Evolutionary conservation across 352 stramenopile species (phyloP), one percentile per base, ranked within the genome.

Genomic region (Bremia lactucae): DNA sequence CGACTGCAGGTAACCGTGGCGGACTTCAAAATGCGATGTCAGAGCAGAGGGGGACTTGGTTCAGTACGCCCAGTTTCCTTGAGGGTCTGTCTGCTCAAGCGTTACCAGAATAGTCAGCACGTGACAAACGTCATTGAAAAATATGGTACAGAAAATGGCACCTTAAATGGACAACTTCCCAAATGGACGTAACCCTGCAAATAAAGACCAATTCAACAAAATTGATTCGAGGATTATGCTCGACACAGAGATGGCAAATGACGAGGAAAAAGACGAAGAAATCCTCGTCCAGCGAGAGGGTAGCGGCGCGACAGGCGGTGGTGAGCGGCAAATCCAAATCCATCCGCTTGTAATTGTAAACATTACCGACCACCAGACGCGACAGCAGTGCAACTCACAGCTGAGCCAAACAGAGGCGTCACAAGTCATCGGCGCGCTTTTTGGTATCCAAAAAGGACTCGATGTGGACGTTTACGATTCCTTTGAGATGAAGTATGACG

Each of bases 321-420:
- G 67, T 10, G 75, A 87, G 56, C 60, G 75, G 1, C 70, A 81
- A 43, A 73, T 88, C 16, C 67, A 84, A 50, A 69, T 92, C 43
- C 79, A 92, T 35, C 79, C 79, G 46, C 72, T 97, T 19, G 86
- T 95, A 24, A 78, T 97, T 56, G 90, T 97, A 46, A 94, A 95
- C 60, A 84, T 97, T 45, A 84, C 86, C 0, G 93, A 98, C 63
- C 93, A 98, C 63, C 95, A 93, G 55, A 97, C 93, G 39, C 85
- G 91, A 21, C 68, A 81, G 56, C 72, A 79, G 44, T 70, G 68
- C 52, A 69, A 72, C 41, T 71, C 66, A 49, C 64, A 72, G 49
- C 47, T 68, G 36, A 62, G 52, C 14, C 53, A 59, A 58, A 56
- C 74, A 44, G 52, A 63, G 22, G 52, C 68, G 31, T 61, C 59